Base-by-base conservation (phyloP, 1,284 basidiomycete species). In the Hypsizygus ulmarius region DNA sequence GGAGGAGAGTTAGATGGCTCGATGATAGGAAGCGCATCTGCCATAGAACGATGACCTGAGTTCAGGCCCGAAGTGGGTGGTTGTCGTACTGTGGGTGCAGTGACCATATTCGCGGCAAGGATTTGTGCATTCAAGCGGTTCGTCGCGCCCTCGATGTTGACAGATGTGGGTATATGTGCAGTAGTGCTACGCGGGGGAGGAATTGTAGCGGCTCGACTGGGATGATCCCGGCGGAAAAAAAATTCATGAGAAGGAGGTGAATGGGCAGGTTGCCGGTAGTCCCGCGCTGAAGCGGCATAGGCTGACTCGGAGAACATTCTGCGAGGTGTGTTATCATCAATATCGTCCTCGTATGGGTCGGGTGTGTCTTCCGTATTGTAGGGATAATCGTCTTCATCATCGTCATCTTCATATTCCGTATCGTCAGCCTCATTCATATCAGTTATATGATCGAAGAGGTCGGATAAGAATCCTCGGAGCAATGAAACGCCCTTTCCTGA, bases 401-500 rank as follows among this genome's bases (percentile, higher is more conserved):
- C 76, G 45, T 85, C 83, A 41, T 85, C 84, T 46, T 87, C 84
- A 53, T 87, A 84, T 55, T 87, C 82, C 0, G 84, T 85, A 51
- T 87, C 84, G 59, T 85, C 83, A 36, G 83, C 81, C 10, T 77
- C 77, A 55, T 81, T 82, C 69, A 78, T 73, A 57, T 87, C 84
- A 5, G 80, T 85, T 58, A 89, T 84, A 52, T 79, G 78, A 55
- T 83, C 82, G 60, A 84, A 87, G 12, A 85, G 66, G 51, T 84
- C 84, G 8, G 77, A 82, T 33, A 97, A 71, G 64, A 85, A 95
- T 18, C 82, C 73, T 33, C 96, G 80, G 27, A 99, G 77, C 46
- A 93, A 85, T 15, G 79, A 72, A 1, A 99, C 90, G 4, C 96
- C 94, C 56, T 87, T 87, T 32, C 93, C 93, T 3, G 93, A 96